Evolutionary conservation across 208 protist genomes (phyloP).

Genomic region (Angomonas ambiguus): DNA sequence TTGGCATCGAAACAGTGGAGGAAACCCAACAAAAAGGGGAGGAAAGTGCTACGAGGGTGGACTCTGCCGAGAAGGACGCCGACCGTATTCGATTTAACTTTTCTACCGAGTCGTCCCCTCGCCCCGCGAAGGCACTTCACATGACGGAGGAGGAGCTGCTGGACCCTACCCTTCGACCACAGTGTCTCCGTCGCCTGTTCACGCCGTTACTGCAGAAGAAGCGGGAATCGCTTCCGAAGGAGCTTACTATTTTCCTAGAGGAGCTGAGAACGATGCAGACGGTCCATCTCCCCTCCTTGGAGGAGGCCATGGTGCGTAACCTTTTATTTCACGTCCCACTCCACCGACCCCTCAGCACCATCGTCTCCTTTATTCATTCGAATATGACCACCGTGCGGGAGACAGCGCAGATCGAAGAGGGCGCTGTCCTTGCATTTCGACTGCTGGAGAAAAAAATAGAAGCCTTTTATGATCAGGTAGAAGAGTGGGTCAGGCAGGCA

Average conservation of each 20-base stretch:
- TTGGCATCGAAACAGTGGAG: slow-evolving; percentile 40
- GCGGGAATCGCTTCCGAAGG: slow-evolving; percentile 37
- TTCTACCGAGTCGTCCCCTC: neutral
- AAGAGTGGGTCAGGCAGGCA: neutral
- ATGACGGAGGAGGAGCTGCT: slow-evolving; percentile 42
- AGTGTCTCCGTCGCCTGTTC: slow-evolving; percentile 70
- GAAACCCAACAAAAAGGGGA: neutral
- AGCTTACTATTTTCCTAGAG: slow-evolving; percentile 42
- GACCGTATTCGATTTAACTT: neutral
- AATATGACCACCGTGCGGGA: neutral
- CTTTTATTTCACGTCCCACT: slow-evolving; percentile 57
- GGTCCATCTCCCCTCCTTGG: slow-evolving; percentile 34
- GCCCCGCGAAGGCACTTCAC: slow-evolving; percentile 31
- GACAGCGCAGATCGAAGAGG: neutral
- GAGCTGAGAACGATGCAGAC: slow-evolving; percentile 46
- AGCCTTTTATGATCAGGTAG: neutral
- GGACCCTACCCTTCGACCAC: slow-evolving; percentile 32
- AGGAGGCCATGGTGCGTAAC: slow-evolving; percentile 28
- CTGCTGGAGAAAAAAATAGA: too few relatives aligned
- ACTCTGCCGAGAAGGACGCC: neutral
- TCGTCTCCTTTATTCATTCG: slow-evolving; percentile 8
- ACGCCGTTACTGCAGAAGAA: slow-evolving; percentile 45
- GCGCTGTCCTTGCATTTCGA: neutral
- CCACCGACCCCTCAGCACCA: slow-evolving; percentile 35
- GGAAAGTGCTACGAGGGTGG: neutral